Percentiles rank a stretch among this genome's conserved stretches.
These are phyloP conservation scores for Aureobasidium sp. DNA, from an alignment of 2,329 filamentous ascomycete species.

Conservation along the genomic window DNA sequence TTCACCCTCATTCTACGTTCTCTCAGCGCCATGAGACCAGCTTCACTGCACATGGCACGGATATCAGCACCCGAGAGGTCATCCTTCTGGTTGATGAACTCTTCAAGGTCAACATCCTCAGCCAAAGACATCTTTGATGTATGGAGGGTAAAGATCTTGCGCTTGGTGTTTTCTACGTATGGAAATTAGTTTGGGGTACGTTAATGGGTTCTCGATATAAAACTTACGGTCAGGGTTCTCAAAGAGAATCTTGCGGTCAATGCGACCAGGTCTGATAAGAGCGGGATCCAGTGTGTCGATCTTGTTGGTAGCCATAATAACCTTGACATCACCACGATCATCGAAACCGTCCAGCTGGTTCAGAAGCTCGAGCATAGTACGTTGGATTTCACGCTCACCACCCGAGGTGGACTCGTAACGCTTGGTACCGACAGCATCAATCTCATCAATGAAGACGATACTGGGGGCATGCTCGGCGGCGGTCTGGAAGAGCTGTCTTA, in stretches of 20 bases:
- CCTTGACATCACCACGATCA: slow-evolving; percentile 96
- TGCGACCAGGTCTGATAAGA: slow-evolving; percentile 94
- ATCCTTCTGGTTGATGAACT: slow-evolving; percentile 98
- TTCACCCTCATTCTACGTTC: slow-evolving; percentile 97
- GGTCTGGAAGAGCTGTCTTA: slow-evolving; percentile 93
- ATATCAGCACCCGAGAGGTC: slow-evolving; percentile 96
- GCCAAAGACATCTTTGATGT: slow-evolving; percentile 98
- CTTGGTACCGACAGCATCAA: slow-evolving; percentile 97
- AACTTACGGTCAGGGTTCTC: slow-evolving; percentile 62
- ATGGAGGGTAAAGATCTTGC: slow-evolving; percentile 98
- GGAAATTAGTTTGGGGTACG: too few species aligned
- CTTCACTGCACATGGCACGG: slow-evolving; percentile 97
- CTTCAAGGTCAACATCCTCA: slow-evolving; percentile 94
- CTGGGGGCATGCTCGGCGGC: slow-evolving; percentile 93
- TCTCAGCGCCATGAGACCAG: slow-evolving; percentile 84
- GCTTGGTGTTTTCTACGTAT: slow-evolving; percentile 88
- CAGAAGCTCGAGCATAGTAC: slow-evolving; percentile 95
- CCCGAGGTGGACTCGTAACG: slow-evolving; percentile 96
- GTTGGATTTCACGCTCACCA: slow-evolving; percentile 93
- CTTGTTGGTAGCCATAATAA: slow-evolving; percentile 99
- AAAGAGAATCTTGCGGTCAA: slow-evolving; percentile 91
- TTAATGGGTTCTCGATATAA: too few species aligned
- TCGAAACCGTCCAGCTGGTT: slow-evolving; percentile 99
- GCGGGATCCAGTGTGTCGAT: slow-evolving; percentile 96
- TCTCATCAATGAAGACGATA: slow-evolving; percentile 99